A percentile compares a stretch with the other conserved stretches of the same genome.
Conservation (phyloP, 2,329 filamentous ascomycete species). For the Sarocladium oryzae region DNA sequence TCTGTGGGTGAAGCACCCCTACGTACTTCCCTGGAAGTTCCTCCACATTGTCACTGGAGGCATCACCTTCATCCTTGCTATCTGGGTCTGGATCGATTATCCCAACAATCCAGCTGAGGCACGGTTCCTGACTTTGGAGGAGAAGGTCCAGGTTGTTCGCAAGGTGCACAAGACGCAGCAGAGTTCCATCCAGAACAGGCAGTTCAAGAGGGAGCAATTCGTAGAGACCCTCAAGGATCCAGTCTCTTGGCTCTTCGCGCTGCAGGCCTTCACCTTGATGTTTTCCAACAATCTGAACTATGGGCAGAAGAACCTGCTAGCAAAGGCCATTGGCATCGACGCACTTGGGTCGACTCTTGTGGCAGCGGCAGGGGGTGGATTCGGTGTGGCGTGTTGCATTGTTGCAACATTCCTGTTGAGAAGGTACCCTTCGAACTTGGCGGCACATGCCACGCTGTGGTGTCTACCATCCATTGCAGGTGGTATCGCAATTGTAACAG, state of each 20-base stretch:
- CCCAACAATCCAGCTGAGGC: constrained; percentile 33
- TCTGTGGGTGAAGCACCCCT: constrained; percentile 24
- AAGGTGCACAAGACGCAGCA: constrained; percentile 25
- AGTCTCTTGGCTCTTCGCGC: constrained; percentile 24
- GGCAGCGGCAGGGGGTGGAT: constrained; percentile 28
- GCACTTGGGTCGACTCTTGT: constrained; percentile 30
- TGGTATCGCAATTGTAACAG: constrained; percentile 22
- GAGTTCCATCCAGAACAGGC: constrained; percentile 31
- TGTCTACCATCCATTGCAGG: constrained; percentile 20
- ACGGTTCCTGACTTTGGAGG: constrained; percentile 31
- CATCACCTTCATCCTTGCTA: constrained; percentile 25
- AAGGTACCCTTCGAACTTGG: constrained; percentile 23
- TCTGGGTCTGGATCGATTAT: constrained; percentile 28
- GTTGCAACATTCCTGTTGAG: constrained; percentile 24
- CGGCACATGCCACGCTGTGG: constrained; percentile 23
- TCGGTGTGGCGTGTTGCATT: constrained; percentile 25
- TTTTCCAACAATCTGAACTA: constrained; percentile 33
- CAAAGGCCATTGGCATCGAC: background rate
- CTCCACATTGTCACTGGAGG: constrained; percentile 33
- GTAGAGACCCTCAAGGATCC: constrained; percentile 15
- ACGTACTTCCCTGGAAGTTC: constrained; percentile 30
- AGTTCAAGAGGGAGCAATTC: constrained; percentile 26
- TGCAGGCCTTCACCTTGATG: constrained; percentile 27
- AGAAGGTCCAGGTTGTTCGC: constrained; percentile 30
- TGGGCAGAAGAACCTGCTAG: constrained; percentile 30